A percentile compares a stretch with the other conserved stretches of the same genome.
Evolutionary conservation across 1,284 basidiomycete genomes (phyloP).

Genomic region (Boletus sp.): DNA sequence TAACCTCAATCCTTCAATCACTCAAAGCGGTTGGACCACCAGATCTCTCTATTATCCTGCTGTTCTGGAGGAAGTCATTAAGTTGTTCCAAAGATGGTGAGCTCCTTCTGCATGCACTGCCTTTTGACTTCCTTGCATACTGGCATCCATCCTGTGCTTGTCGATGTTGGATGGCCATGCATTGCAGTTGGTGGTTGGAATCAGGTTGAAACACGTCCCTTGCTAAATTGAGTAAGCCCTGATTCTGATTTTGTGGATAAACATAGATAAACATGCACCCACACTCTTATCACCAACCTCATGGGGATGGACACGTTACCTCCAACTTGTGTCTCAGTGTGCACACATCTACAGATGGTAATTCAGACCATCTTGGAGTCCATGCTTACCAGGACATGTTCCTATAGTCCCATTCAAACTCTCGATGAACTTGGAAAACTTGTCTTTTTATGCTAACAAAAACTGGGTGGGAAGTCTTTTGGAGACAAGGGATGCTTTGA

Average conservation of each 20-base stretch:
- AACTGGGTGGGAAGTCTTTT: not conserved
- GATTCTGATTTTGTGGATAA: no score
- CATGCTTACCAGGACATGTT: not conserved
- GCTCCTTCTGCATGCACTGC: not conserved
- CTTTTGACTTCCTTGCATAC: not conserved
- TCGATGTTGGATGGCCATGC: no score
- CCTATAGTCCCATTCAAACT: no score
- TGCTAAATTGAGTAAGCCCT: no score
- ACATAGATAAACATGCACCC: not conserved
- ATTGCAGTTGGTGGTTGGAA: no score
- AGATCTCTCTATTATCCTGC: not conserved
- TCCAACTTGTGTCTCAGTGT: no score
- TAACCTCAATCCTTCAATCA: slow-evolving; percentile 35
- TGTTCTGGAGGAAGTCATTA: not conserved
- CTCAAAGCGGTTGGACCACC: slow-evolving; percentile 5
- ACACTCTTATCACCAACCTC: slow-evolving; percentile 5
- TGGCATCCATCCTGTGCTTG: not conserved
- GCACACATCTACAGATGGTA: not conserved
- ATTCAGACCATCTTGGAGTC: not conserved
- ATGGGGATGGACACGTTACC: not conserved
- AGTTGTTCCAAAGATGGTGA: not conserved
- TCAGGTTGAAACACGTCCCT: no score
- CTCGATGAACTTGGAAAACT: not conserved
- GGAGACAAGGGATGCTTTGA: slow-evolving; percentile 1
- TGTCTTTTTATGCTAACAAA: no score